Percentiles rank a stretch among this genome's conserved stretches.
These are phyloP conservation scores for Aegilops sharonensis DNA, from an alignment of 176 grass and related monocot species.

Conservation along the genomic window DNA sequence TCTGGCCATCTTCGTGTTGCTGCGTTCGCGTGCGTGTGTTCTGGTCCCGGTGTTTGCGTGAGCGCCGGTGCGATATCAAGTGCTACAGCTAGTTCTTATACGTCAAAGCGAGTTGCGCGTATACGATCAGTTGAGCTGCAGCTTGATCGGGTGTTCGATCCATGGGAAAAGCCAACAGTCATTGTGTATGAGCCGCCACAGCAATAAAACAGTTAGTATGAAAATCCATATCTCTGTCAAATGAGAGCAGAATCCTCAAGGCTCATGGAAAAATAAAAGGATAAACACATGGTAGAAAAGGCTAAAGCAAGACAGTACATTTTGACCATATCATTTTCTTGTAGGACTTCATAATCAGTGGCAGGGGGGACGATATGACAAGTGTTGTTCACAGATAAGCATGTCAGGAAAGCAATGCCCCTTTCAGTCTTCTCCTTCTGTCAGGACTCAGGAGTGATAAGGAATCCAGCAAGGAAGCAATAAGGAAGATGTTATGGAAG, in stretches of 20 bases:
- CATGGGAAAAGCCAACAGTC: too few relatives aligned
- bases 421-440: conserved; percentile 88
- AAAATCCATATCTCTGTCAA: conserved; percentile 78
- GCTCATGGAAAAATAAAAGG: neutral
- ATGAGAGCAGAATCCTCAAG: conserved; percentile 3
- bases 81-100: too few relatives aligned
- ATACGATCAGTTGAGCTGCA: too few relatives aligned
- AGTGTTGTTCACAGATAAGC: conserved; percentile 83
- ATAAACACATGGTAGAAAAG: neutral
- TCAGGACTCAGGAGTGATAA: conserved; percentile 18
- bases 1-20: too few relatives aligned
- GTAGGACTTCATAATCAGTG: conserved; percentile 61
- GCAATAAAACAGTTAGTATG: conserved; percentile 97
- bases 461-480: conserved; percentile 17
- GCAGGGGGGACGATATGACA: conserved; percentile 87
- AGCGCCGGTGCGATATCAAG: too few relatives aligned
- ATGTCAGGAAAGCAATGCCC: conserved; percentile 85
- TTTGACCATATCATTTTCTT: conserved; percentile 91
- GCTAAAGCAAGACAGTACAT: conserved; percentile 47
- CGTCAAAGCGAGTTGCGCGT: too few relatives aligned
- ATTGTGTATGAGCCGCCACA: conserved; percentile 75
- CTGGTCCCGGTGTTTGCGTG: too few relatives aligned
- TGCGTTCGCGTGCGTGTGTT: too few relatives aligned
- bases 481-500: neutral
- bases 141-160: too few relatives aligned